Evolutionary conservation across 352 stramenopile genomes (phyloP).

Genomic region (Aphanomyces astaci): DNA sequence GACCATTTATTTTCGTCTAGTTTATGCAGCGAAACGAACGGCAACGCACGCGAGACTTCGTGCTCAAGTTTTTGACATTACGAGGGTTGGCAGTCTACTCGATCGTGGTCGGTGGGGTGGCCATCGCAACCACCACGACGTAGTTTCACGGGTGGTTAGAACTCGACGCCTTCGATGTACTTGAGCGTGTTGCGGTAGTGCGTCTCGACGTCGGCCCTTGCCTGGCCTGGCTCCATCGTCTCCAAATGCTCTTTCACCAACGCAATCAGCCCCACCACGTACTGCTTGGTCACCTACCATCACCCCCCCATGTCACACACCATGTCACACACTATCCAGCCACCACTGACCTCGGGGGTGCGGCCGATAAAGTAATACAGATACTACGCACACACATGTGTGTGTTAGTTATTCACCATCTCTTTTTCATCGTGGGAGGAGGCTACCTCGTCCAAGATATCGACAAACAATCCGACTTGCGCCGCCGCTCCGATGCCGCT

Average conservation of each 20-base stretch:
- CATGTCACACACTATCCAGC: neutral
- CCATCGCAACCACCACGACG: neutral
- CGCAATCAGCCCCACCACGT: constrained; percentile 67
- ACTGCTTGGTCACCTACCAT: constrained; percentile 36
- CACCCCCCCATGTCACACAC: neutral
- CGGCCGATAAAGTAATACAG: constrained; percentile 92
- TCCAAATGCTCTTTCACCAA: constrained; percentile 91
- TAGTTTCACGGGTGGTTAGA: too few relatives aligned
- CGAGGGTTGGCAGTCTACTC: neutral
- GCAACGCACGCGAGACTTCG: constrained; percentile 1
- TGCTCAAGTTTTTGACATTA: constrained; percentile 10
- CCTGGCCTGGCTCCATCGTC: constrained; percentile 73
- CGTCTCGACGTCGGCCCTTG: constrained; percentile 63
- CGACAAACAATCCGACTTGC: constrained; percentile 93
- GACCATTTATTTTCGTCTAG: neutral
- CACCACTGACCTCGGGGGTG: constrained; percentile 40
- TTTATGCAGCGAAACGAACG: neutral
- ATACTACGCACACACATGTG: constrained; percentile 50
- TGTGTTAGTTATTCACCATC: too few relatives aligned
- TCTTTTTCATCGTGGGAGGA: too few relatives aligned
- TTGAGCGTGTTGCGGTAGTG: constrained; percentile 80
- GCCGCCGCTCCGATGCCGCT: constrained; percentile 63
- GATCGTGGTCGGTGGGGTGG: neutral
- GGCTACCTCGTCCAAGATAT: constrained; percentile 88
- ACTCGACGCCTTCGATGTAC: constrained; percentile 46